Conservation (phyloP, 148 eudicot species). For the Fallopia convolvulus region DNA sequence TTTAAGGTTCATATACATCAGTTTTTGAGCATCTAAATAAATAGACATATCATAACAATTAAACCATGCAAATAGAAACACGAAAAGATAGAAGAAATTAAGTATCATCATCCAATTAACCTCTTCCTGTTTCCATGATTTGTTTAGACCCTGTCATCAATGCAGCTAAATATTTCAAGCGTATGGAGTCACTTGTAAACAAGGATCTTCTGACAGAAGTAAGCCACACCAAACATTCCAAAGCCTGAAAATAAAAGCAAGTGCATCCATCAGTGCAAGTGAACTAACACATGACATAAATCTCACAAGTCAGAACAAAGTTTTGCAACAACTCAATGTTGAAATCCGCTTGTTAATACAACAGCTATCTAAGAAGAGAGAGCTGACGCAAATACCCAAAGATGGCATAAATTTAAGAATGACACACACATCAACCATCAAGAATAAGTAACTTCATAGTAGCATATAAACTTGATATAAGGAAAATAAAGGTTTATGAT, state of each 20-base stretch:
- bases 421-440: neutral
- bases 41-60: neutral
- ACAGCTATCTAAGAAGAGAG: neutral
- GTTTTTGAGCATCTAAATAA: neutral
- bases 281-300: neutral
- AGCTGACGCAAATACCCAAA: neutral
- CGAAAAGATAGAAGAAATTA: neutral
- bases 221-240: constrained; percentile 85
- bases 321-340: neutral
- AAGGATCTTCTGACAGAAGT: constrained; percentile 69
- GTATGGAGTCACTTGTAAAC: constrained; percentile 56
- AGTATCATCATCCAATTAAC: constrained; percentile 29
- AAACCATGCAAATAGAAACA: neutral
- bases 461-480: neutral
- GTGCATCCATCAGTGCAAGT: neutral
- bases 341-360: neutral
- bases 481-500: neutral
- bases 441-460: neutral
- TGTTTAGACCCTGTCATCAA: constrained; percentile 78
- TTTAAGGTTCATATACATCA: neutral
- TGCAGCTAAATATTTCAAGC: constrained; percentile 57
- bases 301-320: constrained; percentile 4
- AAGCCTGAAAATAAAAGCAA: constrained; percentile 34
- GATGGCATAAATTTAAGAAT: neutral
- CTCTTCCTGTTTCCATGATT: constrained; percentile 77